phyloP scores from a whole-genome alignment of 805 yeast genomes.

The Metschnikowia hibisci region DNA sequence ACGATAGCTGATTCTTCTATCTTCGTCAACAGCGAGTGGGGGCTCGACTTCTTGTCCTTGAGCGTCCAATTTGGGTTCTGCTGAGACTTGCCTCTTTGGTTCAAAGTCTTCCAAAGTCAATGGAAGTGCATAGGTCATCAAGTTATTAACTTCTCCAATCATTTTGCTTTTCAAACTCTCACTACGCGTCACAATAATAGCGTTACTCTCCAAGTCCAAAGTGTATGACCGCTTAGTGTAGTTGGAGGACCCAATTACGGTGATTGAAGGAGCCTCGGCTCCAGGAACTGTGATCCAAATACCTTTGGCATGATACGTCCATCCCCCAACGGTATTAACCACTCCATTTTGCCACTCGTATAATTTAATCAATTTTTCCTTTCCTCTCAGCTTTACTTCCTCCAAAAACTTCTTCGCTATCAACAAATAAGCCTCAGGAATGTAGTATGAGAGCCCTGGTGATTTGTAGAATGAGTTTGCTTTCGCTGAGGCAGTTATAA shows the following conservation, averaged over 20 bases:
- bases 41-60: slow-evolving; percentile 18
- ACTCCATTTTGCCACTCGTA: slow-evolving; percentile 86
- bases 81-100: slow-evolving; percentile 22
- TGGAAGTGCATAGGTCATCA: slow-evolving; percentile 49
- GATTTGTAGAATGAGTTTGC: slow-evolving; percentile 90
- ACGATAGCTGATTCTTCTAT: slow-evolving; percentile 57
- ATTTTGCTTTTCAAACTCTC: slow-evolving; percentile 51
- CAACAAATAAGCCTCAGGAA: slow-evolving; percentile 84
- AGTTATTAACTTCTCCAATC: slow-evolving; percentile 59
- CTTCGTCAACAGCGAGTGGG: slow-evolving; percentile 43
- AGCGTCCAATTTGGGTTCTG: slow-evolving; percentile 14
- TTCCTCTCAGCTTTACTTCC: slow-evolving; percentile 41
- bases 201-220: slow-evolving; percentile 85
- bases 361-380: slow-evolving; percentile 47
- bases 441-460: slow-evolving; percentile 69
- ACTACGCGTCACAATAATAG: slow-evolving; percentile 71
- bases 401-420: slow-evolving; percentile 66
- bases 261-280: slow-evolving; percentile 59
- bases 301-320: slow-evolving; percentile 99
- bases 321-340: slow-evolving; percentile 77
- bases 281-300: slow-evolving; percentile 71
- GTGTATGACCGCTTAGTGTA: slow-evolving; percentile 88
- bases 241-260: slow-evolving; percentile 89
- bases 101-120: slow-evolving; percentile 59
- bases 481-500: slow-evolving; percentile 87